These are phyloP conservation scores for Russula sp. DNA, from an alignment of 768 basidiomycete genomes.

Conservation along the genomic window DNA sequence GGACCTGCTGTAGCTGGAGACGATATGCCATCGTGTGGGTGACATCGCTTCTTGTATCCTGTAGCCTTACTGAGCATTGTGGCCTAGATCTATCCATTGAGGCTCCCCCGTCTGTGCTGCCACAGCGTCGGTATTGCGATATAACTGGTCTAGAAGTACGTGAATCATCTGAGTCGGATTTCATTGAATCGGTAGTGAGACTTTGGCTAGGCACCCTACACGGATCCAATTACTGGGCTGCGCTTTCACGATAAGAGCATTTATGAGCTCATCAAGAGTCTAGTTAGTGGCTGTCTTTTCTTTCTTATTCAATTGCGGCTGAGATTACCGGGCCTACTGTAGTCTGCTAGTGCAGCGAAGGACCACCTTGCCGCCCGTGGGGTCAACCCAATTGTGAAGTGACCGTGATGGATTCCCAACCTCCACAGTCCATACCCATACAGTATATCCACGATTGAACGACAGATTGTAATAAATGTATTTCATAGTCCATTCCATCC, in stretches of 20 bases:
- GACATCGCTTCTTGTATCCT: background rate
- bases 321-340: background rate
- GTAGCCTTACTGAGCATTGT: background rate
- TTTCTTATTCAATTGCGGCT: background rate
- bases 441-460: too few species aligned
- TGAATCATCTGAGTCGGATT: background rate
- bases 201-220: constrained; percentile 65
- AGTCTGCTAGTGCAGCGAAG: constrained; percentile 71
- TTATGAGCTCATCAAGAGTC: constrained; percentile 74
- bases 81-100: constrained; percentile 71
- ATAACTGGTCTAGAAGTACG: constrained; percentile 79
- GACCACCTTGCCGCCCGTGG: constrained; percentile 65
- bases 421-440: too few species aligned
- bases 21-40: constrained; percentile 70
- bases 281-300: constrained; percentile 46
- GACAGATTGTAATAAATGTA: background rate
- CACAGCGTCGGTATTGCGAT: constrained; percentile 77
- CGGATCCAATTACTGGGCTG: constrained; percentile 74
- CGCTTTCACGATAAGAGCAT: constrained; percentile 84
- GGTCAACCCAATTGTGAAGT: constrained; percentile 41
- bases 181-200: background rate
- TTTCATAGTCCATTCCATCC: too few species aligned
- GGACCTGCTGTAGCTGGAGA: constrained; percentile 46
- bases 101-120: constrained; percentile 77
- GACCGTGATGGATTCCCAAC: background rate